Conservation (phyloP, 805 yeast genomes). For the Ogataea siamensis region DNA sequence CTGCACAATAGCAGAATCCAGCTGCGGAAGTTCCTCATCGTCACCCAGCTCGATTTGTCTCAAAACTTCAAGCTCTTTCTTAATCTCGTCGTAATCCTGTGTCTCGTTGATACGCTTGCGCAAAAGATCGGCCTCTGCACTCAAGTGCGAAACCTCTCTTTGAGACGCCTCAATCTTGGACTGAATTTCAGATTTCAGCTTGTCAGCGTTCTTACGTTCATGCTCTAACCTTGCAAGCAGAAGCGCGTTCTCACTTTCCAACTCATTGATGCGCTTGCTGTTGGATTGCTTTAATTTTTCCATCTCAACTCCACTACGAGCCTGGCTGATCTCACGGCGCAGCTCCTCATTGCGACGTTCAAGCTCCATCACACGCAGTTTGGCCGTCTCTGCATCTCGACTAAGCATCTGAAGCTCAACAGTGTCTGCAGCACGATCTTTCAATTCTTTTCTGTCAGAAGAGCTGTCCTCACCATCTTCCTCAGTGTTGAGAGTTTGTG, state of each 20-base stretch:
- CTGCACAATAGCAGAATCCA: slow-evolving; percentile 45
- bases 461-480: slow-evolving; percentile 19
- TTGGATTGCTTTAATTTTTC: slow-evolving; percentile 43
- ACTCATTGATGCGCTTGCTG: slow-evolving; percentile 47
- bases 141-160: slow-evolving; percentile 47
- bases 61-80: slow-evolving; percentile 68
- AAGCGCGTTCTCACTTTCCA: slow-evolving; percentile 69
- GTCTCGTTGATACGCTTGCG: slow-evolving; percentile 49
- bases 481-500: slow-evolving; percentile 39
- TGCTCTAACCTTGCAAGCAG: slow-evolving; percentile 58
- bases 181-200: slow-evolving; percentile 26
- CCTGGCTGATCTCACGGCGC: slow-evolving; percentile 58
- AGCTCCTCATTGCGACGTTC: slow-evolving; percentile 78
- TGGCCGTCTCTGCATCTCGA: slow-evolving; percentile 71
- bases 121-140: slow-evolving; percentile 49
- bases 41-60: slow-evolving; percentile 75
- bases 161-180: slow-evolving; percentile 37
- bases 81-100: slow-evolving; percentile 76
- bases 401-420: slow-evolving; percentile 65
- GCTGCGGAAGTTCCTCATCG: slow-evolving; percentile 35
- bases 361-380: slow-evolving; percentile 63
- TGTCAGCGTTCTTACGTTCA: slow-evolving; percentile 35
- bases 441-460: slow-evolving; percentile 11
- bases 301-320: slow-evolving; percentile 45
- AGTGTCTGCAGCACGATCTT: slow-evolving; percentile 35